Conservation (phyloP, 2,329 filamentous ascomycete species). For the Xylaria sp. region DNA sequence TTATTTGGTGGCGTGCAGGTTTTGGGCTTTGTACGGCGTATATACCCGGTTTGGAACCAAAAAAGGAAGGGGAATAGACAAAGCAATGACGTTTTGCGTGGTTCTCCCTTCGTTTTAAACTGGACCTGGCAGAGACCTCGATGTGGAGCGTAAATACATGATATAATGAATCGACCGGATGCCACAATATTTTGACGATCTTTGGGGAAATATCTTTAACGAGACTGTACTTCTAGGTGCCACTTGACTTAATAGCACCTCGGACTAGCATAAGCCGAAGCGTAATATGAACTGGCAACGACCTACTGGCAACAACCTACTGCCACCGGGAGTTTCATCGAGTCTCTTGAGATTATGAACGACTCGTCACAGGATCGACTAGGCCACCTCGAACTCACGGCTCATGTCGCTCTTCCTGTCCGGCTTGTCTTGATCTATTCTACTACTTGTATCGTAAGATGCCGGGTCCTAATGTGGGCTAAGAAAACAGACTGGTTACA, state of each 20-base stretch:
- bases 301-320: no score
- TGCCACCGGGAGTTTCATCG: background rate
- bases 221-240: background rate
- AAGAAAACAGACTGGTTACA: background rate
- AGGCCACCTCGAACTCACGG: background rate
- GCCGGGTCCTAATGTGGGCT: background rate
- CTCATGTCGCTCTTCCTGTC: background rate
- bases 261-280: background rate
- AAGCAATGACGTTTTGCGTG: background rate
- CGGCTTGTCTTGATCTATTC: background rate
- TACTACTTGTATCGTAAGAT: background rate
- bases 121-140: background rate
- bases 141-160: background rate
- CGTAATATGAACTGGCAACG: background rate
- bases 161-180: background rate
- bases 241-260: background rate
- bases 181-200: background rate
- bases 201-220: background rate
- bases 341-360: background rate
- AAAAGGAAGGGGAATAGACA: constrained; percentile 6
- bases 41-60: constrained; percentile 42
- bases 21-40: constrained; percentile 35
- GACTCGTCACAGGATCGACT: background rate
- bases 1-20: constrained; percentile 23
- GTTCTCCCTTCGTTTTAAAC: background rate